Conservation (phyloP, 2,329 filamentous ascomycete species). For the Ophiostoma perfectum region DNA sequence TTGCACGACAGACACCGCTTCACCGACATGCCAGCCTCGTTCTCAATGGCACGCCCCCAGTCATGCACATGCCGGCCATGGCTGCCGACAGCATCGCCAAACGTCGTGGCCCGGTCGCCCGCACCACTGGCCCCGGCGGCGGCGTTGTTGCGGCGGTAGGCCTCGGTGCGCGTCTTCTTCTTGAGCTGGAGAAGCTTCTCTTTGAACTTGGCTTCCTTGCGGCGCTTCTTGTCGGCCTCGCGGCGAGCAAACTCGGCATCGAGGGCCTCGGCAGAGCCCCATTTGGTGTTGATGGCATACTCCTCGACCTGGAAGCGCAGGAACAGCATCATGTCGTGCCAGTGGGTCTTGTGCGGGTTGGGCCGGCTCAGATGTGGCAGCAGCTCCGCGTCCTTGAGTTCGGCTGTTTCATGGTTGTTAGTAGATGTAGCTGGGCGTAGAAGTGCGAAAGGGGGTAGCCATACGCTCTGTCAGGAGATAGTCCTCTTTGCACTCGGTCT, state of each 20-base stretch:
- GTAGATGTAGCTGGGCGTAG: background rate
- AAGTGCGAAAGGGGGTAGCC: conserved; percentile 33
- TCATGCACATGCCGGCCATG: conserved; percentile 79
- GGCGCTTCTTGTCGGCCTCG: conserved; percentile 70
- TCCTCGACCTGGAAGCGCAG: conserved; percentile 90
- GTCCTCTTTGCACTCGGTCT: conserved; percentile 93
- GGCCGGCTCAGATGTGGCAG: conserved; percentile 82
- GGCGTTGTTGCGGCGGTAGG: conserved; percentile 61
- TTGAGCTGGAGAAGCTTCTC: conserved; percentile 84
- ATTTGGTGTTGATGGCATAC: conserved; percentile 84
- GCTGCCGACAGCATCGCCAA: conserved; percentile 69
- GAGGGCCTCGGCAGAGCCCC: conserved; percentile 79
- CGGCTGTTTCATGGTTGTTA: conserved; percentile 48
- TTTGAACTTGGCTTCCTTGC: conserved; percentile 89
- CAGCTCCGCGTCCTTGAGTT: conserved; percentile 81
- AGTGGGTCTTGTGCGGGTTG: conserved; percentile 92
- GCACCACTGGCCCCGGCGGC: conserved; percentile 36
- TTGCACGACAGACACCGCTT: conserved; percentile 75
- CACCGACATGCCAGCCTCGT: conserved; percentile 65
- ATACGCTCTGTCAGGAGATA: conserved; percentile 87
- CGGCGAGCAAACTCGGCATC: conserved; percentile 84
- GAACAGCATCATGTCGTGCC: conserved; percentile 99
- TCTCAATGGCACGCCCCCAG: conserved; percentile 68
- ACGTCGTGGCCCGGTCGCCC: conserved; percentile 47
- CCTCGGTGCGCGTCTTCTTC: conserved; percentile 86